These are phyloP conservation scores for Cornus suecica DNA, from an alignment of 148 eudicot genomes.

Conservation along the genomic window DNA sequence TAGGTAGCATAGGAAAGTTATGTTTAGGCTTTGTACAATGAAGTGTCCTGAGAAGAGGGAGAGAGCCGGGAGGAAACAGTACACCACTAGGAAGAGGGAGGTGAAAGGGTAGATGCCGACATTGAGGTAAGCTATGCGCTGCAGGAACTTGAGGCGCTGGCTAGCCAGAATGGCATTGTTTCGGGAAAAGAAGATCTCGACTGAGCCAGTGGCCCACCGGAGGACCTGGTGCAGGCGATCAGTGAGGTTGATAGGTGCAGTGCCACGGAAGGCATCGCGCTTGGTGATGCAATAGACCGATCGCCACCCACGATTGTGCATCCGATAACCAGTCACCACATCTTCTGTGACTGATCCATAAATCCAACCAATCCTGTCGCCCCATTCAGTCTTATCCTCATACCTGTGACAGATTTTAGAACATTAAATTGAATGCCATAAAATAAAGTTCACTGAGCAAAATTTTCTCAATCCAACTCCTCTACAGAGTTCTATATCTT, in stretches of 20 bases:
- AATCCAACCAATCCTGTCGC: conserved; percentile 87
- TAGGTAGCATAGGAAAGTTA: conserved; percentile 54
- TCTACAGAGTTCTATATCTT: no score
- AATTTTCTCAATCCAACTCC: no score
- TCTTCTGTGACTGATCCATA: conserved; percentile 93
- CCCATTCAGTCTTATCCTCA: conserved; percentile 94
- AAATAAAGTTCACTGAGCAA: no score
- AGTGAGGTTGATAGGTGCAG: conserved; percentile 87
- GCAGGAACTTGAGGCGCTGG: conserved; percentile 76
- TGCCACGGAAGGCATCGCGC: conserved; percentile 86
- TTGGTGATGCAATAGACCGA: conserved; percentile 88
- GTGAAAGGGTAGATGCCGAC: conserved; percentile 93
- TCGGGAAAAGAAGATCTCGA: conserved; percentile 78
- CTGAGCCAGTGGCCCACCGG: conserved; percentile 95
- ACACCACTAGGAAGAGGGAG: conserved; percentile 65
- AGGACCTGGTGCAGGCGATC: conserved; percentile 90
- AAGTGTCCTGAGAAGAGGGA: conserved; percentile 81
- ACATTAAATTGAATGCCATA: background rate
- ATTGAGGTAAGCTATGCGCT: conserved; percentile 74
- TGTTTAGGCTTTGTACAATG: conserved; percentile 58
- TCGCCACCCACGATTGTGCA: conserved; percentile 97
- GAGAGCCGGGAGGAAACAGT: conserved; percentile 78
- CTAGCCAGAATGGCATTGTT: conserved; percentile 73
- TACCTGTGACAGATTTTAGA: conserved; percentile 43
- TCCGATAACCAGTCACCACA: conserved; percentile 88